Conservation (phyloP, 768 basidiomycete genomes). For the Russula brevipes region DNA sequence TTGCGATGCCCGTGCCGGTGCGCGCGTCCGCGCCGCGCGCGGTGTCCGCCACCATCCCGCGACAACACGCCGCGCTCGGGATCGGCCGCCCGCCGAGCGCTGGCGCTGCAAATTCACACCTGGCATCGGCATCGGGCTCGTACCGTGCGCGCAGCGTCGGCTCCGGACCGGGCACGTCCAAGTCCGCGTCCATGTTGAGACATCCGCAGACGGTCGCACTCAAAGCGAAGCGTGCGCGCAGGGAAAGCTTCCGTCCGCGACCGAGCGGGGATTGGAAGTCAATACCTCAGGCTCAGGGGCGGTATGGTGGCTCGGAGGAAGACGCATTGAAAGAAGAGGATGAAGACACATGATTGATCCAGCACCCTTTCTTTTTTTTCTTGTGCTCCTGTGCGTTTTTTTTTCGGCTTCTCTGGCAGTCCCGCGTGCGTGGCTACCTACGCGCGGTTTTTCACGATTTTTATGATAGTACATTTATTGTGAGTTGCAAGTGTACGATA, state of each 20-base stretch:
- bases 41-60: slow-evolving; percentile 45
- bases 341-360: slow-evolving; percentile 15
- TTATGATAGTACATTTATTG: slow-evolving; percentile 21
- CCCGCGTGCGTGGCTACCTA: slow-evolving; percentile 21
- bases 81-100: slow-evolving; percentile 39
- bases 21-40: slow-evolving; percentile 34
- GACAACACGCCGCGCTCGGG: slow-evolving; percentile 51
- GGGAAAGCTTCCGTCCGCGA: slow-evolving; percentile 82
- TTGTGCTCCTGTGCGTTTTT: slow-evolving; percentile 1
- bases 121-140: background rate
- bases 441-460: slow-evolving; percentile 7
- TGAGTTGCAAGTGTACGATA: slow-evolving; percentile 17
- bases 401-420: slow-evolving; percentile 9
- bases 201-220: slow-evolving; percentile 33
- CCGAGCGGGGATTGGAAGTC: slow-evolving; percentile 56
- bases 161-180: slow-evolving; percentile 15
- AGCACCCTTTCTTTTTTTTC: background rate
- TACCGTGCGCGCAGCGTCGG: slow-evolving; percentile 17
- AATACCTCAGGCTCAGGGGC: slow-evolving; percentile 17
- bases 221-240: slow-evolving; percentile 49
- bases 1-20: slow-evolving; percentile 28
- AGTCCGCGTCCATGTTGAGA: background rate
- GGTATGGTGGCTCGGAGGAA: slow-evolving; percentile 31
- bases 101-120: too few relatives aligned
- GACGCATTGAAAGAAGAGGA: slow-evolving; percentile 33